phyloP scores from a whole-genome alignment of 192 early-diverging fungal genomes.

The Oehlia diaphana region DNA sequence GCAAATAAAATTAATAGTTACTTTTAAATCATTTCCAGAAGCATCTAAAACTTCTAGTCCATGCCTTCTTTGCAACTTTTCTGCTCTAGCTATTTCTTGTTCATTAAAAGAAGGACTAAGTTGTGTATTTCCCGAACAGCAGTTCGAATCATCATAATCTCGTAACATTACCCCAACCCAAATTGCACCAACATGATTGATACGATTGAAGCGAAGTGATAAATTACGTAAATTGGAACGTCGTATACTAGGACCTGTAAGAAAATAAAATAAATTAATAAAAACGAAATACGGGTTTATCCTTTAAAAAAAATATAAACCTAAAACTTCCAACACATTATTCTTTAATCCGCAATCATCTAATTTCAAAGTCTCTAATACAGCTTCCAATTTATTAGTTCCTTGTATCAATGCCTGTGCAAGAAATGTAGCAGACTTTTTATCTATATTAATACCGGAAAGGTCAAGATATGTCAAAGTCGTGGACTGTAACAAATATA shows the following conservation, averaged over 20 bases:
- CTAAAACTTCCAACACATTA: conserved; percentile 40
- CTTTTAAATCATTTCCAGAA: conserved; percentile 48
- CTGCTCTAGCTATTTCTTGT: background rate
- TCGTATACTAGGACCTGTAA: conserved; percentile 43
- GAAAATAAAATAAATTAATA: background rate
- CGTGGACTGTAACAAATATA: conserved; percentile 47
- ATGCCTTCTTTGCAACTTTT: conserved; percentile 16
- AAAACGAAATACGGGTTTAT: background rate
- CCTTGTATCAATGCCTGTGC: conserved; percentile 58
- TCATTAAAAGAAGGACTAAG: background rate
- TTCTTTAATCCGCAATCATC: conserved; percentile 43
- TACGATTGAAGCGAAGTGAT: conserved; percentile 49
- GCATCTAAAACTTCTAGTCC: conserved; percentile 44
- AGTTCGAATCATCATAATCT: conserved; percentile 48
- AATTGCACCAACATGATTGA: conserved; percentile 46
- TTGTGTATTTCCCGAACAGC: background rate
- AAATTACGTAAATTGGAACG: conserved; percentile 42
- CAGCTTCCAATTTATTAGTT: conserved; percentile 40
- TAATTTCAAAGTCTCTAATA: conserved; percentile 43
- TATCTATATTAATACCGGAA: conserved; percentile 68
- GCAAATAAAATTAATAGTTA: conserved; percentile 2
- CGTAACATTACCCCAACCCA: conserved; percentile 58
- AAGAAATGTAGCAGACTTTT: conserved; percentile 66
- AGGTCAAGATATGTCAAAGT: conserved; percentile 67
- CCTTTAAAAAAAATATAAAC: conserved; percentile 15